Evolutionary conservation across 495 filamentous ascomycete species (phyloP).

Genomic region (Trichoderma orchidacearum): DNA sequence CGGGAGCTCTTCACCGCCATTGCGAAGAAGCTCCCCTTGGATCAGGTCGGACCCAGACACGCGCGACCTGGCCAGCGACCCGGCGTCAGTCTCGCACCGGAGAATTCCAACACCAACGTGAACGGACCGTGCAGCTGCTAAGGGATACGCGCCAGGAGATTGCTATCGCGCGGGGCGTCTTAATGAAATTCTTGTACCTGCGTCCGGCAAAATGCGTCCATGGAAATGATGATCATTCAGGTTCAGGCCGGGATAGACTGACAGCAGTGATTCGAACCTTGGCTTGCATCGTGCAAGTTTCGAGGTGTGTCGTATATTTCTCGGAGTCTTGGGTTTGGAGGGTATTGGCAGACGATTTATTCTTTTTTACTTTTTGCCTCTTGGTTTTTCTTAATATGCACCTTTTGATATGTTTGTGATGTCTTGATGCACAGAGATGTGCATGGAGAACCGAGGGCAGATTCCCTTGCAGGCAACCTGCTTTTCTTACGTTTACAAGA

Average conservation of each 20-base stretch:
- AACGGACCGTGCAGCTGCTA: slow-evolving; percentile 66
- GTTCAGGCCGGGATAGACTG: slow-evolving; percentile 2
- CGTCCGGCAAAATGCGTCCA: background rate
- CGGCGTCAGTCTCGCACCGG: slow-evolving; percentile 69
- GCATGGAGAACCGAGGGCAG: background rate
- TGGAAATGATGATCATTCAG: background rate
- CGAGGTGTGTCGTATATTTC: slow-evolving; percentile 2
- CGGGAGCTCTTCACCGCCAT: slow-evolving; percentile 95
- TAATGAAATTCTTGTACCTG: background rate
- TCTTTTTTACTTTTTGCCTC: background rate
- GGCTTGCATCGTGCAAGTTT: background rate
- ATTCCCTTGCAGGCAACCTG: background rate
- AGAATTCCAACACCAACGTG: slow-evolving; percentile 61
- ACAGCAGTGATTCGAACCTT: background rate
- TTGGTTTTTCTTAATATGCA: background rate
- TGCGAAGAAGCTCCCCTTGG: slow-evolving; percentile 89
- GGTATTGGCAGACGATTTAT: background rate
- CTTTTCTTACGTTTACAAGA: background rate
- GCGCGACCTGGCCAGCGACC: slow-evolving; percentile 60
- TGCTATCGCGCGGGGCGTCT: background rate
- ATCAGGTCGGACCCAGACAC: slow-evolving; percentile 81
- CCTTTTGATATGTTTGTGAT: background rate
- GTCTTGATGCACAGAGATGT: background rate
- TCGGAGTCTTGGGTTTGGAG: slow-evolving; percentile 4
- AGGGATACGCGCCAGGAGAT: background rate